phyloP scores from a whole-genome alignment of 805 yeast species.

The Jamesozyma gamospora region DNA sequence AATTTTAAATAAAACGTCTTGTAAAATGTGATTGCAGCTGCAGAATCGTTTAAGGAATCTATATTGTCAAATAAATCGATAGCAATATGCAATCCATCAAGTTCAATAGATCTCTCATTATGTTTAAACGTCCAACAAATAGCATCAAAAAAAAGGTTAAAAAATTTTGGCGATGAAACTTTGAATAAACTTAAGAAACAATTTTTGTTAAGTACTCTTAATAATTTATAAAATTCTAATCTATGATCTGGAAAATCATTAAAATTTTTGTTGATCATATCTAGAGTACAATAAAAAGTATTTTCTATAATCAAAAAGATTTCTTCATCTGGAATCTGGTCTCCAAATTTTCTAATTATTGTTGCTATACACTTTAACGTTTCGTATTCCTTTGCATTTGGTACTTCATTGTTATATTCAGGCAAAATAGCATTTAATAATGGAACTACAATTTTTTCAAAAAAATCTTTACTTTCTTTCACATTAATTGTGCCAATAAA shows the following conservation, averaged over 20 bases:
- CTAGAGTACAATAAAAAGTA: conserved; percentile 81
- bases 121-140: conserved; percentile 96
- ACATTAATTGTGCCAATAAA: conserved; percentile 60
- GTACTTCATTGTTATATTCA: conserved; percentile 75
- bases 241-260: conserved; percentile 92
- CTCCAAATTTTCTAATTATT: conserved; percentile 71
- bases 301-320: conserved; percentile 73
- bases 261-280: conserved; percentile 86
- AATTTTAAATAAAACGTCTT: conserved; percentile 75
- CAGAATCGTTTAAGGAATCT: conserved; percentile 49
- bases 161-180: conserved; percentile 66
- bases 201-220: conserved; percentile 26
- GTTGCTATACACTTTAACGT: conserved; percentile 86
- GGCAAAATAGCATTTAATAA: conserved; percentile 70
- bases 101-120: conserved; percentile 87
- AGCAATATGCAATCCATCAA: conserved; percentile 68
- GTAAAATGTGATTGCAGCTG: conserved; percentile 72
- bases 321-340: conserved; percentile 57
- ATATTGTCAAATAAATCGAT: conserved; percentile 73
- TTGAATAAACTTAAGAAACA: conserved; percentile 73
- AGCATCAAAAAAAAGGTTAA: conserved; percentile 78
- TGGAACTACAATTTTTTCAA: conserved; percentile 66
- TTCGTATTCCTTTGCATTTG: conserved; percentile 94
- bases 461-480: conserved; percentile 69
- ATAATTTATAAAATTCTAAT: conserved; percentile 40